These are phyloP conservation scores for Tetrahymena elliotti DNA, from an alignment of 73 alveolate genomes.

Conservation along the genomic window DNA sequence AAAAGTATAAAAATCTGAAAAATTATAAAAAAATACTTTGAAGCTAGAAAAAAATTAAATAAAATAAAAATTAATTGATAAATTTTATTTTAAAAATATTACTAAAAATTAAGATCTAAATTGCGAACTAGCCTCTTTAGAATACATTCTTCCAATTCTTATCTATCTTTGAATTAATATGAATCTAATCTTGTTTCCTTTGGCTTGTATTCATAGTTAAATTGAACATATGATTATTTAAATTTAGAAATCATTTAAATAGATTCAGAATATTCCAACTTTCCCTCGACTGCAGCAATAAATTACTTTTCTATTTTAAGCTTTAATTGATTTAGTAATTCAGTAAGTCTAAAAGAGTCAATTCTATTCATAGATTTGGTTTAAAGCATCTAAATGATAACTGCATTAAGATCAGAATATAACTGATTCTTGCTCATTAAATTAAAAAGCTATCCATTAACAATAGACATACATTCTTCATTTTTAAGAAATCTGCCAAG, in stretches of 20 bases:
- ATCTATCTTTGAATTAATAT: neutral
- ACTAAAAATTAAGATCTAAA: too few relatives aligned
- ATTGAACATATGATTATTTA: neutral
- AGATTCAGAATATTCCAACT: too few relatives aligned
- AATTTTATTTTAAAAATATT: too few relatives aligned
- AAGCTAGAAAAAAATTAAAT: too few relatives aligned
- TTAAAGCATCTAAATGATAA: neutral
- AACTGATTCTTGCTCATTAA: neutral
- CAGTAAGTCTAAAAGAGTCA: neutral
- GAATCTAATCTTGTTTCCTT: neutral
- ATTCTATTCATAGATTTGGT: neutral
- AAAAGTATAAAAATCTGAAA: too few relatives aligned
- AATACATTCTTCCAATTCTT: too few relatives aligned
- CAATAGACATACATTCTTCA: too few relatives aligned
- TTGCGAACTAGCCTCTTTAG: too few relatives aligned
- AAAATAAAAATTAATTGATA: too few relatives aligned
- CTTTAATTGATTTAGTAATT: too few relatives aligned
- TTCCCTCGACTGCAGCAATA: neutral
- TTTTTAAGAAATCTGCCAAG: neutral
- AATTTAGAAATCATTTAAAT: neutral
- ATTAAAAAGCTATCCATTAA: neutral
- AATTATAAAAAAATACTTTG: too few relatives aligned
- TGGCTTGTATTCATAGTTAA: neutral
- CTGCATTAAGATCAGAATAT: neutral
- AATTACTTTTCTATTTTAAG: neutral